Base-by-base conservation (phyloP, 495 filamentous ascomycete species). In the Hyaloscypha bicolor region DNA sequence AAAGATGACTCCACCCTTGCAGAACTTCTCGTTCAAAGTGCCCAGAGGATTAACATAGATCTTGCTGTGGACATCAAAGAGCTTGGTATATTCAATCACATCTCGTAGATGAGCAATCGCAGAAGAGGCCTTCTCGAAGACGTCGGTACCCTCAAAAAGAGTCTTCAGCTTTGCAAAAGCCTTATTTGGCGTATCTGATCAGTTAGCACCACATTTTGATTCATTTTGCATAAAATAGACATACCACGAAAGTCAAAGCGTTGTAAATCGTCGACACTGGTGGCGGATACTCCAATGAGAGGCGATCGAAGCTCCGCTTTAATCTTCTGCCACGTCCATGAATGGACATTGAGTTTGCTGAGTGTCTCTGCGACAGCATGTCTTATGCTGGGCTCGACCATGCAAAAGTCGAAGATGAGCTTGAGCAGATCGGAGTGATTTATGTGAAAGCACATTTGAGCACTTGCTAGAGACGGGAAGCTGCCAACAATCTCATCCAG, bases 11-110 rank as follows among this genome's bases (percentile, higher is more conserved):
- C 94, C 93, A 9, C 92, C 92, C 45, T 86, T 82, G 78, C 95
- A 99, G 77, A 98, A 97, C 56, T 91, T 91, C 72, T 97, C 94
- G 74, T 97, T 97, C 71, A 94, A 84, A 73, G 91, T 96, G 69
- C 90, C 91, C 14, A 99, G 83, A 6, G 94, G 93, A 65, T 85
- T 91, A 69, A 99, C 80, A 72, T 93, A 97, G 30, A 96, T 82
- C 72, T 94, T 96, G 45, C 86, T 86, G 58, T 86, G 82, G 4
- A 98, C 83, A 14, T 86, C 85, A 63, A 96, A 90, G 25, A 86
- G 83, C 73, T 90, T 89, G 45, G 91, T 81, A 73, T 95, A 97
- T 56, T 84, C 82, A 69, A 91, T 84, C 4, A 97, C 85, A 31
- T 90, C 83, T 61, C 87, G 87, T 25, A 98, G 78, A 75, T 96